Evolutionary conservation across 768 basidiomycete genomes (phyloP), one percentile per base, ranked within the genome.

Genomic region (Boletus vinaceobasis): DNA sequence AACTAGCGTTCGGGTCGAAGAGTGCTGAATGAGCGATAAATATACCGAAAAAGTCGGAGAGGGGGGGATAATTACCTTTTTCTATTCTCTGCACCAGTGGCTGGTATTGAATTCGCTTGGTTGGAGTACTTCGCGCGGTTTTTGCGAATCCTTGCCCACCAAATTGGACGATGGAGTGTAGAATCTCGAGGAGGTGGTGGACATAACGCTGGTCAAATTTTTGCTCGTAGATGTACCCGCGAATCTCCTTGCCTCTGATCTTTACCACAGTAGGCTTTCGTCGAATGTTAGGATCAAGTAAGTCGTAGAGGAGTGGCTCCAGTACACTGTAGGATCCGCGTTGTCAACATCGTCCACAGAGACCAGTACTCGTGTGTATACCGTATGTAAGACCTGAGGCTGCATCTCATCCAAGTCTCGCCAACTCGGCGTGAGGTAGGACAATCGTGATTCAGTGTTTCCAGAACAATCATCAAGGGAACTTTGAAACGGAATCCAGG

Each of bases 381-480:
- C 93, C 95, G 83, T 54, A 93, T 75, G 67, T 96, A 96, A 2
- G 93, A 95, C 67, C 88, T 90, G 31, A 98, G 77, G 63, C 86
- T 93, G 65, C 92, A 93, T 27, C 95, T 82, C 88, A 99, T 93
- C 97, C 97, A 99, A 0, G 93, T 93, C 70, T 98, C 96, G 14
- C 90, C 91, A 32, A 90, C 78, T 11, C 93, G 81, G 27, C 88
- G 85, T 10, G 89, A 70, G 56, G 73, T 74, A 8, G 92, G 89
- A 59, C 93, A 86, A 32, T 87, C 84, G 37, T 79, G 86, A 62
- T 86, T 87, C 45, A 98, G 71, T 0, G 86, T 85, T 64, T 96
- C 93, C 47, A 98, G 72, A 31, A 96, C 85, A 42, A 86, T 83
- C 79, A 93, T 87, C 81, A 98, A 79, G 0, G 96, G 96, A 2